phyloP scores from a whole-genome alignment of 1,284 basidiomycete species.

The Coniferiporia sulphurascens region DNA sequence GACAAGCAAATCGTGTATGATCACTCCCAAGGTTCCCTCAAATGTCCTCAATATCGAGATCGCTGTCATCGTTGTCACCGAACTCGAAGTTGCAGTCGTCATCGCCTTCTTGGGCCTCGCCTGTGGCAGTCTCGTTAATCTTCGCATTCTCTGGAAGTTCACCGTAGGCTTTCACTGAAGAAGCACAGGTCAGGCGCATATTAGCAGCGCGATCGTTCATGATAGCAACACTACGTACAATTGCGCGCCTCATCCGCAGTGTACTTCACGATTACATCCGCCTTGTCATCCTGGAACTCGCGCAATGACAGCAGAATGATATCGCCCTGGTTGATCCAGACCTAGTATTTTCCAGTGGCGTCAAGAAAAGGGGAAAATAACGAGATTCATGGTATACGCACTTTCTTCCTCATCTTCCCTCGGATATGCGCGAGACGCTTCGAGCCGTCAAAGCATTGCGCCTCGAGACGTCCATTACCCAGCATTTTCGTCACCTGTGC shows the following conservation, averaged over 20 bases:
- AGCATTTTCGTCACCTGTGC: conserved; percentile 99
- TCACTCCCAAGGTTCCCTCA: conserved; percentile 28
- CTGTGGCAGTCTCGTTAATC: conserved; percentile 93
- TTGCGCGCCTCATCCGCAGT: conserved; percentile 92
- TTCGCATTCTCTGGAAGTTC: conserved; percentile 97
- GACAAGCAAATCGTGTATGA: not conserved
- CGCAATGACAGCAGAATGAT: conserved; percentile 95
- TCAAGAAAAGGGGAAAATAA: conserved; percentile 1
- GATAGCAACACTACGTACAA: conserved; percentile 38
- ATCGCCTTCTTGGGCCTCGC: conserved; percentile 80
- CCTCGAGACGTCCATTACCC: conserved; percentile 96
- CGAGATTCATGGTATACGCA: conserved; percentile 32
- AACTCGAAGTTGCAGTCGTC: conserved; percentile 10
- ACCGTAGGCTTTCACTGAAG: conserved; percentile 89
- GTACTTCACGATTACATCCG: conserved; percentile 99
- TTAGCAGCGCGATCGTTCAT: not conserved
- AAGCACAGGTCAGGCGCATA: not conserved
- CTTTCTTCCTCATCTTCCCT: conserved; percentile 99
- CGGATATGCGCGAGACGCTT: conserved; percentile 97
- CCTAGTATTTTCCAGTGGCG: conserved; percentile 42
- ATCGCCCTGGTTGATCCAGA: conserved; percentile 99
- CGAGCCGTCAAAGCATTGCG: conserved; percentile 97
- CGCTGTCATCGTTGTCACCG: not conserved
- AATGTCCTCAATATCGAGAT: conserved; percentile 73
- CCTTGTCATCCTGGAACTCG: conserved; percentile 99